phyloP scores from a whole-genome alignment of 2,329 filamentous ascomycete genomes.

The Zymoseptoria ardabiliae region DNA sequence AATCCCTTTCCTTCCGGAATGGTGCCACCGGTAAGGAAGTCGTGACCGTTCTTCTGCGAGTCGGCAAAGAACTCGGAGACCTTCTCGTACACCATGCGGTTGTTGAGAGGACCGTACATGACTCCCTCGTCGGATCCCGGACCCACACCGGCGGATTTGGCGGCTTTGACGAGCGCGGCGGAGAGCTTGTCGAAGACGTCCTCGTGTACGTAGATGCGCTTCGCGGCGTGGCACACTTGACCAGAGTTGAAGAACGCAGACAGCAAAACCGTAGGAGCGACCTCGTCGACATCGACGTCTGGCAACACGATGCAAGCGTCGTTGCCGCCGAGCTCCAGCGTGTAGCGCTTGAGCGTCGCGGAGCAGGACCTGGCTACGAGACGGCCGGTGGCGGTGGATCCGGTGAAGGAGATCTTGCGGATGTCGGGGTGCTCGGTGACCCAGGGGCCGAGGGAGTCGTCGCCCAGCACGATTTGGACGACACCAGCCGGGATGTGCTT shows the following conservation, averaged over 20 bases:
- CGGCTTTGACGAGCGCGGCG: conserved; percentile 66
- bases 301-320: conserved; percentile 79
- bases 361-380: conserved; percentile 75
- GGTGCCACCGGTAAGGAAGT: conserved; percentile 47
- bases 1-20: conserved; percentile 33
- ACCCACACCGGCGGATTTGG: conserved; percentile 70
- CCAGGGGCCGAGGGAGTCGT: conserved; percentile 45
- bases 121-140: conserved; percentile 51
- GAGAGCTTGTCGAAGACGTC: conserved; percentile 76
- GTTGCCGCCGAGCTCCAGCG: conserved; percentile 85
- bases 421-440: conserved; percentile 64
- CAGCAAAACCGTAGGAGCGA: conserved; percentile 84
- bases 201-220: conserved; percentile 85
- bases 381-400: conserved; percentile 77
- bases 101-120: conserved; percentile 39
- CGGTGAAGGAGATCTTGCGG: conserved; percentile 79
- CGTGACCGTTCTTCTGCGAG: conserved; percentile 69
- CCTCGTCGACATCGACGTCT: conserved; percentile 82
- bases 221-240: conserved; percentile 90
- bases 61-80: conserved; percentile 68
- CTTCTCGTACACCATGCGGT: conserved; percentile 70
- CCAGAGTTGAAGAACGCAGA: conserved; percentile 91
- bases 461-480: conserved; percentile 83
- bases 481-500: conserved; percentile 68
- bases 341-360: conserved; percentile 45